Percentiles rank a stretch among this genome's conserved stretches.
Evolutionary conservation across 78 protist genomes (phyloP).

Genomic region (Dictyostelium capitatum): DNA sequence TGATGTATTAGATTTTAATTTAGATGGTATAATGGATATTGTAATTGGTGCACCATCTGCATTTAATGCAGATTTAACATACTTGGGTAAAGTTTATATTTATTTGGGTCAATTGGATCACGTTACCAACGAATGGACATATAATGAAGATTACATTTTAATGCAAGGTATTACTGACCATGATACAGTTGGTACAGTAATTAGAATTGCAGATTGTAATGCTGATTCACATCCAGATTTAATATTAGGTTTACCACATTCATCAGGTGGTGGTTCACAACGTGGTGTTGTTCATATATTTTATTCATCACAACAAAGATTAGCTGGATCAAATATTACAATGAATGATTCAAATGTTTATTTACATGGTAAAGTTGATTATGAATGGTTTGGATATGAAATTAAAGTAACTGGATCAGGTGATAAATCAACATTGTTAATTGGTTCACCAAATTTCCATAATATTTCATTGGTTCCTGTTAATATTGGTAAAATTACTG

Average conservation of each 20-base stretch:
- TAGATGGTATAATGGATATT: conserved; percentile 47
- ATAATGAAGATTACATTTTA: background rate
- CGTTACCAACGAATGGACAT: background rate
- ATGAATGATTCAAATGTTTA: background rate
- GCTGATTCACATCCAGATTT: conserved; percentile 37
- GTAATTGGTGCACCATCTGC: conserved; percentile 62
- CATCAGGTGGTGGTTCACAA: conserved; percentile 1
- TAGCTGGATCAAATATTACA: background rate
- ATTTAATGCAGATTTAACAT: conserved; percentile 25
- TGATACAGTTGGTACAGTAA: conserved; percentile 21
- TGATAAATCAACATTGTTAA: background rate
- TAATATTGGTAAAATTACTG: conserved; percentile 58
- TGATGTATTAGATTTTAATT: conserved; percentile 42
- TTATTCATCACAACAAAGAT: background rate
- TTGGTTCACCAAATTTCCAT: conserved; percentile 63
- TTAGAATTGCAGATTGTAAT: conserved; percentile 34
- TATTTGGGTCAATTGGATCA: conserved; percentile 6
- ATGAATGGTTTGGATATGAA: conserved; percentile 65
- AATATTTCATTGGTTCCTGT: background rate
- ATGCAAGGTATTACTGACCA: conserved; percentile 19
- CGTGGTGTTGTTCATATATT: conserved; percentile 28
- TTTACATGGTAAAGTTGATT: conserved; percentile 22
- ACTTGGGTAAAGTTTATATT: conserved; percentile 37
- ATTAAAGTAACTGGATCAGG: background rate
- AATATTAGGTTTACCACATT: conserved; percentile 34